phyloP scores from a whole-genome alignment of 2,329 filamentous ascomycete species.

The Sporothrix brunneoviolacea region DNA sequence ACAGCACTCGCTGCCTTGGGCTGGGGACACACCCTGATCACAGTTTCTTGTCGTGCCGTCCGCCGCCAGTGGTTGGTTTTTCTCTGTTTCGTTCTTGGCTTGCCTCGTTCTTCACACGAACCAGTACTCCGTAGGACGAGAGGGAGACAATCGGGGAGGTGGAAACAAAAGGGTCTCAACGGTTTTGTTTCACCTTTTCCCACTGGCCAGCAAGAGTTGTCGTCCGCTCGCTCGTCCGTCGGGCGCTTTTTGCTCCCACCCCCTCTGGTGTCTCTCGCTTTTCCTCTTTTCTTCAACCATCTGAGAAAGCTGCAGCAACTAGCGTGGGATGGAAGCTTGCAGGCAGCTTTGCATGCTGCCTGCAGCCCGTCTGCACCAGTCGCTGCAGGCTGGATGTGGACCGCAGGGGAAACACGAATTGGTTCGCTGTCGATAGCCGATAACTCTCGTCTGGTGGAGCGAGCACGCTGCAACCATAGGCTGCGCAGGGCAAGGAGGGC shows the following conservation, averaged over 20 bases:
- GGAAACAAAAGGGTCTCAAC: conserved; percentile 9
- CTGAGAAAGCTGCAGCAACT: neutral
- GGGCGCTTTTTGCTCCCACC: neutral
- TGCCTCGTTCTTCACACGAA: neutral
- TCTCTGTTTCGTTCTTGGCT: neutral
- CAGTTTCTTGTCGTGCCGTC: neutral
- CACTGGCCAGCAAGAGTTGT: conserved; percentile 14
- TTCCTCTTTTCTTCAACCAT: neutral
- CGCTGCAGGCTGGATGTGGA: conserved; percentile 16
- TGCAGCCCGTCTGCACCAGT: conserved; percentile 2
- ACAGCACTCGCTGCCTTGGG: too few species aligned
- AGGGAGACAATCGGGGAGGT: neutral
- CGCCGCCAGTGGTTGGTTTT: neutral
- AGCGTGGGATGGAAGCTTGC: conserved; percentile 4
- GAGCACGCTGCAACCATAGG: conserved; percentile 10
- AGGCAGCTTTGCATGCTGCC: conserved; percentile 2
- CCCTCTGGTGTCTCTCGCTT: neutral
- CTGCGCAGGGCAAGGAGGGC: conserved; percentile 8
- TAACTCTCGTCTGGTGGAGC: conserved; percentile 3
- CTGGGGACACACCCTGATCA: neutral
- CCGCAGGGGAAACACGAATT: conserved; percentile 15
- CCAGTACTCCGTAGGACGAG: conserved; percentile 11
- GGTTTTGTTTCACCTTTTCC: conserved; percentile 13
- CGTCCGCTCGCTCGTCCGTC: neutral
- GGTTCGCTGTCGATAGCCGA: conserved; percentile 26